Conservation (phyloP, 1,284 basidiomycete species). For the Melampsora americana region DNA sequence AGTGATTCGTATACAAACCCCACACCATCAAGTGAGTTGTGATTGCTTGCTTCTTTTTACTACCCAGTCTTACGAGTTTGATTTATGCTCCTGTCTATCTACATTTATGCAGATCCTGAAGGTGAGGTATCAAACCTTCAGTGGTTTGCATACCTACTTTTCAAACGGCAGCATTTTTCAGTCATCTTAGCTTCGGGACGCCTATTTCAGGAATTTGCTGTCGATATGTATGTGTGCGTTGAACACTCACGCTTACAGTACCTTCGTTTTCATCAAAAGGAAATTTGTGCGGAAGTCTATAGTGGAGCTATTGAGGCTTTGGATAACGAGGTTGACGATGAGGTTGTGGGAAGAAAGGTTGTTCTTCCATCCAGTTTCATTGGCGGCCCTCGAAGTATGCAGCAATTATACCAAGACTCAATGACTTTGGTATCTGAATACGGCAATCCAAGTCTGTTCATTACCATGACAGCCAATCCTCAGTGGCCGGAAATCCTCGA, state of each 20-base stretch:
- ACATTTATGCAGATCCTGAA: too few relatives aligned
- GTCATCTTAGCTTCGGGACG: background rate
- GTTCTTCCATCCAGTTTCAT: conserved; percentile 55
- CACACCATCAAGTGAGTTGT: background rate
- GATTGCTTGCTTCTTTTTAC: too few relatives aligned
- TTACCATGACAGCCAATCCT: conserved; percentile 57
- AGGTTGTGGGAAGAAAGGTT: conserved; percentile 46
- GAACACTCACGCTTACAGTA: background rate
- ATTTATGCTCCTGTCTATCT: too few relatives aligned
- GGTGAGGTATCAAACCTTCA: background rate
- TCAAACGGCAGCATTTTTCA: background rate
- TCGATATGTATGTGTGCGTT: conserved; percentile 19
- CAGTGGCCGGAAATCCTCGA: conserved; percentile 45
- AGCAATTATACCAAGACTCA: conserved; percentile 55
- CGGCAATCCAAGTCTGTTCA: conserved; percentile 55
- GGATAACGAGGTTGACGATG: conserved; percentile 15
- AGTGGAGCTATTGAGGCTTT: background rate
- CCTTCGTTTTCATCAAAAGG: background rate
- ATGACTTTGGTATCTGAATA: conserved; percentile 53
- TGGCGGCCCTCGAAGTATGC: conserved; percentile 54
- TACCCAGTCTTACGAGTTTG: too few relatives aligned
- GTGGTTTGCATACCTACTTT: conserved; percentile 12
- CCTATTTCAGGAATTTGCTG: conserved; percentile 10
- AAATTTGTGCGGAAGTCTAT: background rate
- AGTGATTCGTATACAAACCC: background rate